These are phyloP conservation scores for Curvularia eragrostidis DNA, from an alignment of 2,329 filamentous ascomycete species.

Conservation along the genomic window DNA sequence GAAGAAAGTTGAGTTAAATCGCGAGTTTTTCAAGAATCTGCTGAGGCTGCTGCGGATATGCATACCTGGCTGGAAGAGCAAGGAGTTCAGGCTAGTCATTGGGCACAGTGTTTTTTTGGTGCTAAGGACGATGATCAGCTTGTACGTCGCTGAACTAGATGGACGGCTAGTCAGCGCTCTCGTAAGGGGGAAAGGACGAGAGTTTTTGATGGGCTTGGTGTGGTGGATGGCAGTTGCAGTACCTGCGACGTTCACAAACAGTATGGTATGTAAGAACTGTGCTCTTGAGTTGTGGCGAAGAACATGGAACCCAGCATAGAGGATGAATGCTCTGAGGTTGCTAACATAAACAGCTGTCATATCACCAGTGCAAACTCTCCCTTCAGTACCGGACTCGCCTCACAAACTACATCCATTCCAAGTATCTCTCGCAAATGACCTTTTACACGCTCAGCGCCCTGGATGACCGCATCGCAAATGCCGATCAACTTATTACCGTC, in stretches of 20 bases:
- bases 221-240: constrained; percentile 99
- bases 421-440: constrained; percentile 95
- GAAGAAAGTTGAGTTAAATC: constrained; percentile 90
- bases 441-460: constrained; percentile 96
- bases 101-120: constrained; percentile 95
- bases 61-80: constrained; percentile 87
- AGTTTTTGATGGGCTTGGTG: constrained; percentile 84
- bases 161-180: constrained; percentile 90
- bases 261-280: constrained; percentile 72
- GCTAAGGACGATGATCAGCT: constrained; percentile 85
- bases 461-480: constrained; percentile 97
- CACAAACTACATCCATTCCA: constrained; percentile 93
- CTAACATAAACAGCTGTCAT: constrained; percentile 71
- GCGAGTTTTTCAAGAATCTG: constrained; percentile 82
- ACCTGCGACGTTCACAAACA: constrained; percentile 97
- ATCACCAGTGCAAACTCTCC: constrained; percentile 94
- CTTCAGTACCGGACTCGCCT: constrained; percentile 91
- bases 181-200: constrained; percentile 87
- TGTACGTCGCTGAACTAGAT: constrained; percentile 96
- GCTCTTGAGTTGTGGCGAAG: background rate
- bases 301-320: background rate
- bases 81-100: constrained; percentile 82
- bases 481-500: constrained; percentile 95
- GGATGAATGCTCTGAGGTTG: background rate
- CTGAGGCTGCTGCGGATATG: constrained; percentile 82